A percentile compares a stretch with the other conserved stretches of the same genome.
These are phyloP conservation scores for Knufia fluminis DNA, from an alignment of 2,329 filamentous ascomycete species.

Conservation along the genomic window DNA sequence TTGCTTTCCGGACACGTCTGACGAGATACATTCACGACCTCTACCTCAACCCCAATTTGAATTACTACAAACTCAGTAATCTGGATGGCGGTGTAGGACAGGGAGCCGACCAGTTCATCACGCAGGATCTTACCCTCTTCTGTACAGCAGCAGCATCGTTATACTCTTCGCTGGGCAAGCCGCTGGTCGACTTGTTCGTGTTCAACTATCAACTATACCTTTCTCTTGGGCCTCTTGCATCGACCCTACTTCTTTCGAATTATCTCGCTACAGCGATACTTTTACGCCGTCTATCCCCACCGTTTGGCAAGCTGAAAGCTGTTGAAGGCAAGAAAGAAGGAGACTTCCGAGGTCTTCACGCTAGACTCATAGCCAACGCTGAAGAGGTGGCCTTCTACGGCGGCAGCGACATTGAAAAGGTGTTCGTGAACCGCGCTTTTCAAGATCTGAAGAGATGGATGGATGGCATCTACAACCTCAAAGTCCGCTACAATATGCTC, in stretches of 20 bases:
- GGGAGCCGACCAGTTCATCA: slow-evolving; percentile 93
- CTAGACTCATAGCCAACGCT: slow-evolving; percentile 87
- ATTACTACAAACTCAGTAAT: slow-evolving; percentile 92
- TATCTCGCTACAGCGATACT: slow-evolving; percentile 92
- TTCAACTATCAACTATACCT: slow-evolving; percentile 97
- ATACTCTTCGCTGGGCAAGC: slow-evolving; percentile 96
- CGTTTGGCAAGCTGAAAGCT: slow-evolving; percentile 93
- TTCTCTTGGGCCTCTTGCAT: slow-evolving; percentile 76
- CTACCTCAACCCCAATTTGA: slow-evolving; percentile 87
- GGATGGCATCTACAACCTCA: slow-evolving; percentile 96
- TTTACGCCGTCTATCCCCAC: slow-evolving; percentile 77
- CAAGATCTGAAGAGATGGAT: slow-evolving; percentile 91
- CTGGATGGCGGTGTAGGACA: slow-evolving; percentile 87
- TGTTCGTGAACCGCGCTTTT: slow-evolving; percentile 85
- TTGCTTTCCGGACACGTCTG: slow-evolving; percentile 88
- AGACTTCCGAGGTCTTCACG: slow-evolving; percentile 84
- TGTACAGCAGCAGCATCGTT: slow-evolving; percentile 84
- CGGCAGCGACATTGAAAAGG: slow-evolving; percentile 88
- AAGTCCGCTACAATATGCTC: slow-evolving; percentile 97
- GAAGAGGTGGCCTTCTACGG: slow-evolving; percentile 98
- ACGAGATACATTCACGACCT: slow-evolving; percentile 96
- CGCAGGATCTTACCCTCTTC: slow-evolving; percentile 90
- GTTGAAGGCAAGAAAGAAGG: slow-evolving; percentile 92
- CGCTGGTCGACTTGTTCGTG: slow-evolving; percentile 89
- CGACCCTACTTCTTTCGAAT: slow-evolving; percentile 78